Evolutionary conservation across 331 rosid species (phyloP).

Genomic region (Quercus tomentella): DNA sequence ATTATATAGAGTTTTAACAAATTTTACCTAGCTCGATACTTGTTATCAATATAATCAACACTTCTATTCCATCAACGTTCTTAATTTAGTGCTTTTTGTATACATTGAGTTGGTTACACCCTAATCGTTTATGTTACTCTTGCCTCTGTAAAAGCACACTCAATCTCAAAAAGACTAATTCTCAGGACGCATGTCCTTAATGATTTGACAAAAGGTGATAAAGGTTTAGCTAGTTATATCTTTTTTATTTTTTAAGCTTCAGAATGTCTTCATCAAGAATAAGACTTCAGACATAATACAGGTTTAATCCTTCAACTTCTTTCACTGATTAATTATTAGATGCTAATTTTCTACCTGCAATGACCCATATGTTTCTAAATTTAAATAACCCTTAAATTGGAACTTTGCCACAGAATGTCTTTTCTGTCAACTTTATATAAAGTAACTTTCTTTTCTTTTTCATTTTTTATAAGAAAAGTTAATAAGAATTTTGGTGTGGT

Average conservation of each 20-base stretch:
- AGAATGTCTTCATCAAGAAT: not conserved
- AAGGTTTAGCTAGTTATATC: not conserved
- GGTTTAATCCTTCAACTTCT: not conserved
- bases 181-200: constrained; percentile 1
- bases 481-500: no score
- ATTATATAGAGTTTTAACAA: no score
- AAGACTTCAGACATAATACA: constrained; percentile 1
- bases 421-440: not conserved
- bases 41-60: no score
- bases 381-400: constrained; percentile 10
- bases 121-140: no score
- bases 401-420: not conserved
- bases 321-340: constrained; percentile 15
- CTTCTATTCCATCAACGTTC: no score
- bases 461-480: not conserved
- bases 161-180: not conserved
- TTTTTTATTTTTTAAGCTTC: not conserved
- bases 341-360: constrained; percentile 19
- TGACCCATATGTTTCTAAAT: constrained; percentile 15
- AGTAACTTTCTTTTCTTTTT: not conserved
- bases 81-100: no score
- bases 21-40: no score
- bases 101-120: no score
- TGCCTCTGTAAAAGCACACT: no score
- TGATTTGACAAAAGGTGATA: constrained; percentile 14